Conservation (phyloP, 352 stramenopile species). For the Nothophytophthora sp. region DNA sequence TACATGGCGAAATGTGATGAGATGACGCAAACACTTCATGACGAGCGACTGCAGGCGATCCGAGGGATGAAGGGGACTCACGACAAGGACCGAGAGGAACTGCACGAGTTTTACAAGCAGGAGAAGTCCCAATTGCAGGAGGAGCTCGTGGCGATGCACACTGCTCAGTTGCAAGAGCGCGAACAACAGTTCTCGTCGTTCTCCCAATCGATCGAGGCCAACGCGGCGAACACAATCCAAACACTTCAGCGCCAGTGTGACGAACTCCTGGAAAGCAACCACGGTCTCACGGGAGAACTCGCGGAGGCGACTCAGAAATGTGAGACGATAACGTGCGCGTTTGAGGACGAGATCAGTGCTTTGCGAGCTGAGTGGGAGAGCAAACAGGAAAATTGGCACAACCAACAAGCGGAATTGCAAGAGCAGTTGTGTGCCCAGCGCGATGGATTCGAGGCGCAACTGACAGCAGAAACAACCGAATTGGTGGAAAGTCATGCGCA, state of each 20-base stretch:
- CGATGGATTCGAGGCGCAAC: slow-evolving; percentile 5
- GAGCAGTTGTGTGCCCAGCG: slow-evolving; percentile 13
- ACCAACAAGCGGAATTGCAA: slow-evolving; percentile 3
- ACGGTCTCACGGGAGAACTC: slow-evolving; percentile 8
- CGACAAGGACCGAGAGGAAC: slow-evolving; percentile 49
- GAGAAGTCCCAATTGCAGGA: slow-evolving; percentile 61
- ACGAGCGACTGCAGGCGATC: slow-evolving; percentile 50
- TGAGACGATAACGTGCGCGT: slow-evolving; percentile 12
- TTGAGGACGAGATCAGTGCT: slow-evolving; percentile 19
- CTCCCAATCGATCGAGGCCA: slow-evolving; percentile 9
- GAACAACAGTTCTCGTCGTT: slow-evolving; percentile 16
- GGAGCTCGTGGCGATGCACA: slow-evolving; percentile 34
- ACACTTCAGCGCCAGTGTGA: slow-evolving; percentile 1
- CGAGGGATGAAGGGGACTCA: slow-evolving; percentile 40
- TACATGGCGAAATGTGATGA: slow-evolving; percentile 67
- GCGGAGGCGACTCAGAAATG: slow-evolving; percentile 12
- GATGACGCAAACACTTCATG: slow-evolving; percentile 49
- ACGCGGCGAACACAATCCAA: slow-evolving; percentile 9
- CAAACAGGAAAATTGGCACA: slow-evolving; percentile 10
- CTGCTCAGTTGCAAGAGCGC: slow-evolving; percentile 26
- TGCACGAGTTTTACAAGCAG: slow-evolving; percentile 55
- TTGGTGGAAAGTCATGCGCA: slow-evolving; percentile 1
- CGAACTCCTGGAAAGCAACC: slow-evolving; percentile 11
- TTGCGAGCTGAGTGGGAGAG: slow-evolving; percentile 12
- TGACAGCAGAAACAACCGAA: slow-evolving; percentile 10